Percentiles rank a stretch among this genome's conserved stretches.
phyloP scores from a whole-genome alignment of 371 early-diverging fungal species.

The Rhizopus arrhizus region DNA sequence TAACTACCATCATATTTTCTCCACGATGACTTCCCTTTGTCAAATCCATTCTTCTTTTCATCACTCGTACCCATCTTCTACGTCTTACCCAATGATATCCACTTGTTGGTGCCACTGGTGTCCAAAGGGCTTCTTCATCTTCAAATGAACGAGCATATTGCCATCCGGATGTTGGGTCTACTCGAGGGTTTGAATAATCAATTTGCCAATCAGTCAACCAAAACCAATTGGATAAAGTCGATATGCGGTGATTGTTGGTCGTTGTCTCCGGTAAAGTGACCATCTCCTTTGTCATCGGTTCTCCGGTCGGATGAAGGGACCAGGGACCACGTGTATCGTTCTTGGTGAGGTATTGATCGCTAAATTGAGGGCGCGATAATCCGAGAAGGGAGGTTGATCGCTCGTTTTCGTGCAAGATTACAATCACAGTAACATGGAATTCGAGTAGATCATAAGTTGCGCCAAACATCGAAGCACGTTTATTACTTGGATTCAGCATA shows the following conservation, averaged over 20 bases:
- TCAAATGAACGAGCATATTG: slow-evolving; percentile 64
- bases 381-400: slow-evolving; percentile 54
- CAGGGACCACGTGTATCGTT: slow-evolving; percentile 61
- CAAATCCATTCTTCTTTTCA: slow-evolving; percentile 65
- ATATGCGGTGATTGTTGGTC: slow-evolving; percentile 20
- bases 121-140: slow-evolving; percentile 57
- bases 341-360: slow-evolving; percentile 47
- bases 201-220: slow-evolving; percentile 82
- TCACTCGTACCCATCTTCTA: slow-evolving; percentile 72
- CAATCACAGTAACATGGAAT: slow-evolving; percentile 61
- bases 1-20: slow-evolving; percentile 7
- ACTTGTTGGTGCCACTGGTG: slow-evolving; percentile 46
- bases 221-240: slow-evolving; percentile 59
- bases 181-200: slow-evolving; percentile 61
- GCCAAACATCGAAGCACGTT: slow-evolving; percentile 21
- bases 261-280: slow-evolving; percentile 49
- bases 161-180: slow-evolving; percentile 65
- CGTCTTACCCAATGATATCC: slow-evolving; percentile 67
- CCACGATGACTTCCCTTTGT: slow-evolving; percentile 34
- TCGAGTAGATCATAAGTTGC: slow-evolving; percentile 44
- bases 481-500: slow-evolving; percentile 12
- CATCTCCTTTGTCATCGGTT: slow-evolving; percentile 51
- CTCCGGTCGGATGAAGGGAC: slow-evolving; percentile 53
- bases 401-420: slow-evolving; percentile 68
- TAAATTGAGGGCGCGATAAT: slow-evolving; percentile 51